Evolutionary conservation across 805 yeast genomes (phyloP).

Genomic region (Millerozyma acaciae): DNA sequence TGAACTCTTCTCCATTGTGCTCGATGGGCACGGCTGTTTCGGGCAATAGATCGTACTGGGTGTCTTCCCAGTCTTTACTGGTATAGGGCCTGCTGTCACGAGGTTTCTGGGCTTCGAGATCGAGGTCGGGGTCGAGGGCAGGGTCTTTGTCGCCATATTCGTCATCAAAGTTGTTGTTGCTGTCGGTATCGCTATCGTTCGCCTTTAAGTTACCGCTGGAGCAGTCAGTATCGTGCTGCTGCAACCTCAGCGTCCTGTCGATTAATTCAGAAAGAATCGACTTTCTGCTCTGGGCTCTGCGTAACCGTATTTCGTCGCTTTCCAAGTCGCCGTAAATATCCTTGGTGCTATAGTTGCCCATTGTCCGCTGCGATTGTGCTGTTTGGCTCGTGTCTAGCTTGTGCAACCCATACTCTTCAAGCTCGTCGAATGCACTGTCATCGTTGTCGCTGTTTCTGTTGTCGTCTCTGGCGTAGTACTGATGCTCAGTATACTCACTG

Average conservation of each 20-base stretch:
- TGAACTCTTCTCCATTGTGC: constrained; percentile 30
- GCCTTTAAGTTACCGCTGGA: no score
- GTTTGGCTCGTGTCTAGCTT: constrained; percentile 4
- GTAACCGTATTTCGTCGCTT: constrained; percentile 24
- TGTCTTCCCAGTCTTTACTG: constrained; percentile 7
- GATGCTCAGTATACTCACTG: no score
- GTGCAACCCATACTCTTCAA: no score
- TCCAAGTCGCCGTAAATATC: constrained; percentile 32
- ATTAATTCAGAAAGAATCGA: constrained; percentile 26
- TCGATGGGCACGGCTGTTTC: constrained; percentile 19
- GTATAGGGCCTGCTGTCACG: neutral
- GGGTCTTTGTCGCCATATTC: constrained; percentile 1
- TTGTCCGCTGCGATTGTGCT: constrained; percentile 4
- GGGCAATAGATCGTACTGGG: constrained; percentile 3
- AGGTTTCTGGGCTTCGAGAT: neutral
- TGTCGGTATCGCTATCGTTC: neutral
- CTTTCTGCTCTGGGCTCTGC: constrained; percentile 28
- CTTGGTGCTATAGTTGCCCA: constrained; percentile 17
- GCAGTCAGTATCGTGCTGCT: constrained; percentile 11
- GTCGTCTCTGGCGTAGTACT: no score
- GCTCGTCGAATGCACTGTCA: no score
- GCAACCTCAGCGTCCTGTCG: constrained; percentile 13
- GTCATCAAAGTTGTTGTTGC: neutral
- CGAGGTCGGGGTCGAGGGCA: constrained; percentile 2
- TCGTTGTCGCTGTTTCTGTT: no score